Conservation (phyloP, 257 asterid species). For the Nemophila menziesii region DNA sequence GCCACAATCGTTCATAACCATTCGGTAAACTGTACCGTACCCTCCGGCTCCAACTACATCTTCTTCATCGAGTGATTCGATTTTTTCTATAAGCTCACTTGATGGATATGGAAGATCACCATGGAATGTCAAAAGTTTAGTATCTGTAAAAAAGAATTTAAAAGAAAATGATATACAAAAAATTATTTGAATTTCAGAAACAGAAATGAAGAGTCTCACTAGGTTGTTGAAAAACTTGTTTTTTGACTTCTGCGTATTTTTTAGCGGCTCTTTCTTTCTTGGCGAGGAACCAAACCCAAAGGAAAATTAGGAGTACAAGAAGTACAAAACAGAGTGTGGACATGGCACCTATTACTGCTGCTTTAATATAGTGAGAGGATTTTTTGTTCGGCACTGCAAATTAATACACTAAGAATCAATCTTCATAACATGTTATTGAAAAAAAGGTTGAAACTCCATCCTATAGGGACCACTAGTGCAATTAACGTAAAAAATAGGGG, state of each 20-base stretch:
- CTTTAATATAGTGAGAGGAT: constrained; percentile 67
- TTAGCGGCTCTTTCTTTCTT: constrained; percentile 83
- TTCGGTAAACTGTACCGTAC: constrained; percentile 89
- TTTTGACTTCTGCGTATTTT: constrained; percentile 77
- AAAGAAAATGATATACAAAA: too few relatives aligned
- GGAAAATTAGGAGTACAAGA: constrained; percentile 49
- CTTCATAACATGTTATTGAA: background rate
- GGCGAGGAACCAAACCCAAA: constrained; percentile 54
- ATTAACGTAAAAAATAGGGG: background rate
- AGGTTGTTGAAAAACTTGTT: constrained; percentile 80
- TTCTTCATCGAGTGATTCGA: constrained; percentile 79
- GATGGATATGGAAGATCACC: constrained; percentile 98
- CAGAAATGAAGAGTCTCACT: constrained; percentile 24
- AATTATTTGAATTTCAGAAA: background rate
- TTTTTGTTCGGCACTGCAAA: constrained; percentile 42
- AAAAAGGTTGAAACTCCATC: too few relatives aligned
- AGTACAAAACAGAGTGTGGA: constrained; percentile 53
- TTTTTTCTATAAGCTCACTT: constrained; percentile 86
- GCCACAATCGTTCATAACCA: constrained; percentile 99
- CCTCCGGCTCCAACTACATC: constrained; percentile 97
- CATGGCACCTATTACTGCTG: constrained; percentile 68
- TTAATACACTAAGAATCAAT: background rate
- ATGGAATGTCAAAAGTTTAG: constrained; percentile 90
- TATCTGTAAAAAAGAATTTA: constrained; percentile 30
- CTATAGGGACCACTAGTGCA: too few relatives aligned